Base-by-base conservation (phyloP, 2,329 filamentous ascomycete species). In the Penicillium sp. region DNA sequence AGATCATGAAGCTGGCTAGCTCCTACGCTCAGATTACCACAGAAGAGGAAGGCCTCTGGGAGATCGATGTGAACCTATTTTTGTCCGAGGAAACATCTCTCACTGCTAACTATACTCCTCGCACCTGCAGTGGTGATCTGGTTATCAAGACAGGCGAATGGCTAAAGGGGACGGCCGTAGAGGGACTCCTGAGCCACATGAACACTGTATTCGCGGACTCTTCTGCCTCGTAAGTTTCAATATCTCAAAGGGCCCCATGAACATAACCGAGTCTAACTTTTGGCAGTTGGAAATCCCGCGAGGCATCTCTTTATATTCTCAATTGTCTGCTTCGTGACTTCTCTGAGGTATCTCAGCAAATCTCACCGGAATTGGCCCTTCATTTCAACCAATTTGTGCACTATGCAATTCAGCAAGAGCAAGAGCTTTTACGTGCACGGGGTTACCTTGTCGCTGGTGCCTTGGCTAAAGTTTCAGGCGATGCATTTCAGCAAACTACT, bases 11-110 rank as follows among this genome's bases (percentile, higher is more conserved):
- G 71, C 83, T 97, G 63, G 85, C 92, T 10, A 86, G 92, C 21
- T 86, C 87, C 1, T 98, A 96, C 75, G 89, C 92, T 13, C 91
- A 93, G 63, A 96, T 99, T 66, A 93, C 90, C 2, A 87, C 86
- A 27, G 95, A 99, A 73, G 95, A 98, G 70, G 91, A 97, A 76
- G 91, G 90, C 8, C 78, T 99, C 10, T 99, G 95, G 95, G 91
- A 97, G 66, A 91, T 97, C 61, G 95, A 99, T 73, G 90, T 96
- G 64, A 98, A 96, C 57, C 84, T 99, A 2, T 99, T 96, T 75
- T 82, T 99, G 47, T 93, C 92, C 1, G 95, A 99, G 75, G 93
- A 98, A 77, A 93, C 91, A 2, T 93, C 92, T 2, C 90, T 97
- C 19, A 96, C 92, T 13, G 90, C 93, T 31, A 98, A 98, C 74